Evolutionary conservation across 768 basidiomycete species (phyloP).

Genomic region (Sarcodon sp.): DNA sequence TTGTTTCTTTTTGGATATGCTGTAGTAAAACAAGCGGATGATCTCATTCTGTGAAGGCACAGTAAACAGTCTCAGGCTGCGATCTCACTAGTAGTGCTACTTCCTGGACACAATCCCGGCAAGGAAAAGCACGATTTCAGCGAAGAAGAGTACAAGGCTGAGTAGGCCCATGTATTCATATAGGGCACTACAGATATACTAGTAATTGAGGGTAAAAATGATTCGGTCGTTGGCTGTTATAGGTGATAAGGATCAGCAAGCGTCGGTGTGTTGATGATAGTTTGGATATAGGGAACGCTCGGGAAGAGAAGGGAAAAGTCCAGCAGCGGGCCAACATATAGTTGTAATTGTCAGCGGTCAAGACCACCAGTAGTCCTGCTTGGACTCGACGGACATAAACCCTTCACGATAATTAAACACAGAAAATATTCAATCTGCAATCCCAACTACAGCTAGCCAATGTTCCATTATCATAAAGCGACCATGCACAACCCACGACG

Average conservation of each 20-base stretch:
- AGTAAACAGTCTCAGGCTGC: slow-evolving; percentile 24
- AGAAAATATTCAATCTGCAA: slow-evolving; percentile 68
- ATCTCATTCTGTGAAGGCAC: slow-evolving; percentile 25
- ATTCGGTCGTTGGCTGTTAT: slow-evolving; percentile 39
- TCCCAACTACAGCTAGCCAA: slow-evolving; percentile 93
- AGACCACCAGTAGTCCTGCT: not conserved
- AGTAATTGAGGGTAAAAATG: slow-evolving; percentile 38
- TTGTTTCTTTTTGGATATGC: too few species aligned
- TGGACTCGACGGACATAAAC: too few species aligned
- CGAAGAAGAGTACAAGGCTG: slow-evolving; percentile 31
- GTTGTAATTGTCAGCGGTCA: not conserved
- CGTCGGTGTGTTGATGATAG: slow-evolving; percentile 21
- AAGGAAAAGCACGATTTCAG: slow-evolving; percentile 37
- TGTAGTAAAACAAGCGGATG: slow-evolving; percentile 23
- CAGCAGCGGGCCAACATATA: slow-evolving; percentile 40
- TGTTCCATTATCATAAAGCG: slow-evolving; percentile 79
- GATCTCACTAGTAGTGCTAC: slow-evolving; percentile 27
- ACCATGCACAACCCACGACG: slow-evolving; percentile 86
- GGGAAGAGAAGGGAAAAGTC: slow-evolving; percentile 38
- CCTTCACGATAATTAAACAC: too few species aligned
- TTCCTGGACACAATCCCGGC: slow-evolving; percentile 30
- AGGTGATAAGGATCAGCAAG: slow-evolving; percentile 42
- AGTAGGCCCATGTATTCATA: slow-evolving; percentile 35
- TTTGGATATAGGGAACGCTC: slow-evolving; percentile 29
- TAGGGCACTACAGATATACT: slow-evolving; percentile 33